Evolutionary conservation across 331 rosid genomes (phyloP).

Genomic region (Quercus lobata): DNA sequence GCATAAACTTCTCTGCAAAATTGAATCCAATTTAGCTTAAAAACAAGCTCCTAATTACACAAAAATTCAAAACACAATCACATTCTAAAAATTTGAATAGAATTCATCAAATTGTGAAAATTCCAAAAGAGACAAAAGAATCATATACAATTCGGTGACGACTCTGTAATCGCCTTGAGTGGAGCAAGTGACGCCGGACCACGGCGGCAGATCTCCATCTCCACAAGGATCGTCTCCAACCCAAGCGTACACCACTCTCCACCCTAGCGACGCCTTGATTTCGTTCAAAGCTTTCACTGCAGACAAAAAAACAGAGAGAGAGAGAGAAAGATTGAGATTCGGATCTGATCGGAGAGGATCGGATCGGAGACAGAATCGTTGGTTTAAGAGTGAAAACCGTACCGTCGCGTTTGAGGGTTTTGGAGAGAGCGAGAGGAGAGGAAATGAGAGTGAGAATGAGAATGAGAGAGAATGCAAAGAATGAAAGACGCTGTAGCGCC

Average conservation of each 20-base stretch:
- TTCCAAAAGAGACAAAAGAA: too few relatives aligned
- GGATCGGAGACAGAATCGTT: background rate
- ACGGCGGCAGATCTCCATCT: conserved; percentile 88
- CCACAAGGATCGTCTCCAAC: conserved; percentile 99
- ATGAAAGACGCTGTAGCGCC: conserved; percentile 22
- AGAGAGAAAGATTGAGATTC: conserved; percentile 16
- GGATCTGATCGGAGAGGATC: too few relatives aligned
- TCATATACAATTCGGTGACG: conserved; percentile 79
- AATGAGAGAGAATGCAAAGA: conserved; percentile 33
- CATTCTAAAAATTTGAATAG: too few relatives aligned
- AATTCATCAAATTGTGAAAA: too few relatives aligned
- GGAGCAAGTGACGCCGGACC: conserved; percentile 99
- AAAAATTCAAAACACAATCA: too few relatives aligned
- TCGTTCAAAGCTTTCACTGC: conserved; percentile 95
- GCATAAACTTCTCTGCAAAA: conserved; percentile 95
- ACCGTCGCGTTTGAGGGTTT: conserved; percentile 98
- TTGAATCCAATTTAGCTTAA: background rate
- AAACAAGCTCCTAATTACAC: too few relatives aligned
- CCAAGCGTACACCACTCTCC: conserved; percentile 99
- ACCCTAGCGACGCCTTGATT: conserved; percentile 94
- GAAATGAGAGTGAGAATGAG: conserved; percentile 37
- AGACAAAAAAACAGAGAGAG: background rate
- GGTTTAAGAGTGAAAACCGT: background rate
- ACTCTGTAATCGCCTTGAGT: conserved; percentile 95
- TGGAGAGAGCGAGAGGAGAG: conserved; percentile 50